phyloP scores from a whole-genome alignment of 2,329 filamentous ascomycete genomes.

The Calonectria honghensis region DNA sequence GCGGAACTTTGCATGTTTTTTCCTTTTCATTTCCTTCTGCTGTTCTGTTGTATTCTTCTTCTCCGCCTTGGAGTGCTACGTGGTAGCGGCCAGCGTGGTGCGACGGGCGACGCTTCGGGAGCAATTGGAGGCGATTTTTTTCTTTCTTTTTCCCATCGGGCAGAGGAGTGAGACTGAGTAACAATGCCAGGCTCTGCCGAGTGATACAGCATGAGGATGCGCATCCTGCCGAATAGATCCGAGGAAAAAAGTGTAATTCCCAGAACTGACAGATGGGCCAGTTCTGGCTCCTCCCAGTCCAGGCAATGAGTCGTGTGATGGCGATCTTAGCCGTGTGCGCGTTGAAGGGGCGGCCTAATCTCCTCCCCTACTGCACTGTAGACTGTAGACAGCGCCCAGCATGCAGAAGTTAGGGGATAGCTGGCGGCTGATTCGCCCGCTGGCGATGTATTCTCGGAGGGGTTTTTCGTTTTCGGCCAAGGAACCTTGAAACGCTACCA shows the following conservation, averaged over 20 bases:
- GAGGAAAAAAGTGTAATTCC: constrained; percentile 6
- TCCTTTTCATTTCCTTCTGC: background rate
- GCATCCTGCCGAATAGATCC: constrained; percentile 14
- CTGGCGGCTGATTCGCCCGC: background rate
- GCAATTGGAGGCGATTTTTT: constrained; percentile 18
- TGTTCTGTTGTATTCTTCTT: background rate
- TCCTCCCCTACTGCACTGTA: background rate
- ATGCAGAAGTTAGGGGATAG: background rate
- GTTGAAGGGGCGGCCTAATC: background rate
- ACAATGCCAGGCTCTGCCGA: background rate
- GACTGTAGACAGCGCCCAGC: background rate
- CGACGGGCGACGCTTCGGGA: background rate
- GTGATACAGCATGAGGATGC: background rate
- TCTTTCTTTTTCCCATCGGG: constrained; percentile 3
- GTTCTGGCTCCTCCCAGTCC: background rate
- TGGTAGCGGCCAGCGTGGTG: constrained; percentile 17
- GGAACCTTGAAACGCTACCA: background rate
- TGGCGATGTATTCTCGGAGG: background rate
- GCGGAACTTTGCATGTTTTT: background rate
- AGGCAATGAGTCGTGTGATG: constrained; percentile 20
- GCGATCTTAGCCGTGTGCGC: constrained; percentile 10
- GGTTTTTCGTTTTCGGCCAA: constrained; percentile 4
- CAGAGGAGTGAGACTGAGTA: constrained; percentile 9
- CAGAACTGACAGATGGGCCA: background rate
- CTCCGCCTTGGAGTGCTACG: constrained; percentile 1